Conservation (phyloP, 1,284 basidiomycete species). For the Fomitopsis palustris region DNA sequence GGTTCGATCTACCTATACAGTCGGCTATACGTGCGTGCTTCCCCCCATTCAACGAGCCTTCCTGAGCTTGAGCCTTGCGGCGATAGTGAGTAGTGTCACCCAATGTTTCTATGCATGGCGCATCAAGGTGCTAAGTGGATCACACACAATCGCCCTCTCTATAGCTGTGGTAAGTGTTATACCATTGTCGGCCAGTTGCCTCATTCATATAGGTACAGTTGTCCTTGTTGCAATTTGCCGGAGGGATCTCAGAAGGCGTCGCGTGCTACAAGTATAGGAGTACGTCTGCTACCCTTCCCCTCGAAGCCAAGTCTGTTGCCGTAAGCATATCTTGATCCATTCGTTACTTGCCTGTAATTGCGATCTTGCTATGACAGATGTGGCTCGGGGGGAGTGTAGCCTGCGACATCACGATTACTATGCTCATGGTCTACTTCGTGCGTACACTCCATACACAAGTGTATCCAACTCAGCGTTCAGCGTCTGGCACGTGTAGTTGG, state of each 20-base stretch:
- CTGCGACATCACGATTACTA: slow-evolving; percentile 7
- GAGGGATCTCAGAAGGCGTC: slow-evolving; percentile 7
- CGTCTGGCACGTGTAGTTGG: background rate
- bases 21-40: background rate
- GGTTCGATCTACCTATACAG: background rate
- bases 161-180: background rate
- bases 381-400: background rate
- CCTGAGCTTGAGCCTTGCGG: background rate
- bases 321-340: background rate
- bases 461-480: background rate
- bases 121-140: background rate
- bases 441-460: background rate
- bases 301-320: background rate
- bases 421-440: slow-evolving; percentile 8
- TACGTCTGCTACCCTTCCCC: background rate
- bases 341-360: no score
- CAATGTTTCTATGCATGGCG: background rate
- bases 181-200: background rate
- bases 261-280: background rate
- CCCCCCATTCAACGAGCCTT: no score
- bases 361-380: background rate
- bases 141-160: background rate
- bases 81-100: background rate
- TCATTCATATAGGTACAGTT: background rate
- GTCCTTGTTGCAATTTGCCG: slow-evolving; percentile 6